Percentiles rank a stretch among this genome's conserved stretches.
These are phyloP conservation scores for Suhomyces emberorum DNA, from an alignment of 805 yeast genomes.

Conservation along the genomic window DNA sequence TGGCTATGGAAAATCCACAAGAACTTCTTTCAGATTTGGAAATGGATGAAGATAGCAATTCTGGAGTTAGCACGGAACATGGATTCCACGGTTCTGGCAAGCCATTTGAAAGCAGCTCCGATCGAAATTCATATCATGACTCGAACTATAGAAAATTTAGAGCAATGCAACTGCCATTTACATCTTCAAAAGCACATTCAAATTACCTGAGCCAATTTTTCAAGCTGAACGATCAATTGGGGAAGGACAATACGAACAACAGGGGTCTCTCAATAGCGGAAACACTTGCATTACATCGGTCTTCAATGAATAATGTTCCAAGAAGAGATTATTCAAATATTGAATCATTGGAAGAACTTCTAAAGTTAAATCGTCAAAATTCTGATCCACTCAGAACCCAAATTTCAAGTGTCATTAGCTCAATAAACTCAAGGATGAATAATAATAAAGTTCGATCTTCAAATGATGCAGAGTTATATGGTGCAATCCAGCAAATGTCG, in stretches of 20 bases:
- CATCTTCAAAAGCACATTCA: not conserved
- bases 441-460: conserved; percentile 14
- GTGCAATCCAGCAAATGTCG: conserved; percentile 40
- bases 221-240: not conserved
- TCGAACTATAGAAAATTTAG: too few species aligned
- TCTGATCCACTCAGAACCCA: conserved; percentile 24
- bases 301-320: conserved; percentile 35
- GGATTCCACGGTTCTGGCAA: not conserved
- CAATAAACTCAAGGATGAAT: conserved; percentile 31
- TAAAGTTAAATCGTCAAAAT: conserved; percentile 13
- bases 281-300: conserved; percentile 53
- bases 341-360: conserved; percentile 23
- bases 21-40: conserved; percentile 39
- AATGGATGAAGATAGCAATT: conserved; percentile 17
- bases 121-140: not conserved
- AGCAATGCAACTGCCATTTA: too few species aligned
- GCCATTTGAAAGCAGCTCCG: not conserved
- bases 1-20: conserved; percentile 68
- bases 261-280: conserved; percentile 52
- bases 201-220: too few species aligned
- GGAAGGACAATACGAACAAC: not conserved
- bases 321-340: conserved; percentile 28
- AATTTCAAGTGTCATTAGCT: conserved; percentile 29
- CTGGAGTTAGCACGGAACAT: not conserved
- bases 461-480: conserved; percentile 26